A percentile compares a stretch with the other conserved stretches of the same genome.
phyloP scores from a whole-genome alignment of 148 eudicot genomes.

The Nepenthes gracilis region DNA sequence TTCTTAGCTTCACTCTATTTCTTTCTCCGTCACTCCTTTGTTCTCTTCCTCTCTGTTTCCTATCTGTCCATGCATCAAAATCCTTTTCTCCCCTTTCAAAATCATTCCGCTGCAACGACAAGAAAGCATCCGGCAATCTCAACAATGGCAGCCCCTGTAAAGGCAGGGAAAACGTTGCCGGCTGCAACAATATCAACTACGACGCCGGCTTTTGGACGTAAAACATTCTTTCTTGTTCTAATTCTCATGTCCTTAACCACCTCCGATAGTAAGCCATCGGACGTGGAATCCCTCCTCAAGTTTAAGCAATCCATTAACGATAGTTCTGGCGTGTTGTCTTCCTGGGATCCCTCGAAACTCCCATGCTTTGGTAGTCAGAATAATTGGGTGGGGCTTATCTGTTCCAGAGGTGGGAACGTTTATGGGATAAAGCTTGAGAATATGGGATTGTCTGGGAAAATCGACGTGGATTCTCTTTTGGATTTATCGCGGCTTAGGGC shows the following conservation, averaged over 20 bases:
- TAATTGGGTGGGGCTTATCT: constrained; percentile 20
- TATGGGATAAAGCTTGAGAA: constrained; percentile 25
- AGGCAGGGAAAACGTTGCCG: constrained; percentile 15
- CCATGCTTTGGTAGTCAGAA: constrained; percentile 17
- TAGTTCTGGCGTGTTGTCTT: constrained; percentile 5
- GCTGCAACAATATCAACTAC: constrained; percentile 6
- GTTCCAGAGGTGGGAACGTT: constrained; percentile 18
- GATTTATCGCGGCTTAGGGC: constrained; percentile 11
- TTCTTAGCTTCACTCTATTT: too few species aligned
- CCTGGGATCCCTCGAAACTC: constrained; percentile 8
- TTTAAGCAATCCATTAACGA: constrained; percentile 12
- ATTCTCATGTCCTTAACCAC: background rate
- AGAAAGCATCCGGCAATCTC: too few species aligned
- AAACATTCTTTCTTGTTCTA: constrained; percentile 1
- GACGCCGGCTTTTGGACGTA: background rate
- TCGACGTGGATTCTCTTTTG: constrained; percentile 11
- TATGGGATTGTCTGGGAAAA: constrained; percentile 15
- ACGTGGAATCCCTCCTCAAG: constrained; percentile 10
- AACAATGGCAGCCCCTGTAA: constrained; percentile 13
- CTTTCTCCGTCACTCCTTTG: too few species aligned
- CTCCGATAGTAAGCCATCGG: constrained; percentile 8
- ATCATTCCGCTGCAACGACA: too few species aligned
- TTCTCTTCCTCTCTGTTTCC: too few species aligned
- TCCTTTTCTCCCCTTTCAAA: too few species aligned
- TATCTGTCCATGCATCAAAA: too few species aligned